phyloP scores from a whole-genome alignment of 2,329 filamentous ascomycete genomes.

The Fusarium sp. region DNA sequence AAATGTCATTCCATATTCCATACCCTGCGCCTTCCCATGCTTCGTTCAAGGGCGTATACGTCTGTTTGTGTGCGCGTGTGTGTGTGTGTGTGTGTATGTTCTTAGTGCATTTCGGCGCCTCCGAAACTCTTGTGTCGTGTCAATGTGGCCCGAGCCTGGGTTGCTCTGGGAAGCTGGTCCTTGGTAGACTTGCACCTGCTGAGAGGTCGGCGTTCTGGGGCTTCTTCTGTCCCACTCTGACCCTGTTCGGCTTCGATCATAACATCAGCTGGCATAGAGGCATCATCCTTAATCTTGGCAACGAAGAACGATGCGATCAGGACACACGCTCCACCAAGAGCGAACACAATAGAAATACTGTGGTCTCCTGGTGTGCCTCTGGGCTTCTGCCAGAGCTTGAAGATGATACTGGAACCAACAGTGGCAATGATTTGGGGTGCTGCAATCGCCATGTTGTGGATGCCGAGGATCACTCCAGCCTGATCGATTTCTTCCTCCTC shows the following conservation, averaged over 20 bases:
- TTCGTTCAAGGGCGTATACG: neutral
- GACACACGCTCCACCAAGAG: slow-evolving; percentile 84
- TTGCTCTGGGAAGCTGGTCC: slow-evolving; percentile 57
- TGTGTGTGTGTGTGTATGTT: neutral
- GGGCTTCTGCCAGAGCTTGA: slow-evolving; percentile 87
- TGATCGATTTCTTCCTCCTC: slow-evolving; percentile 73
- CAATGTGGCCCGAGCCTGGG: slow-evolving; percentile 58
- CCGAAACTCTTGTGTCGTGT: slow-evolving; percentile 64
- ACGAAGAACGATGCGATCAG: slow-evolving; percentile 82
- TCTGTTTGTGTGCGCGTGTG: neutral
- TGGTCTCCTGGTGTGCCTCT: slow-evolving; percentile 85
- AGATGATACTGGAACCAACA: slow-evolving; percentile 84
- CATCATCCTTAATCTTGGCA: slow-evolving; percentile 72
- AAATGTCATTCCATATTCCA: slow-evolving; percentile 17
- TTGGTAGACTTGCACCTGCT: slow-evolving; percentile 55
- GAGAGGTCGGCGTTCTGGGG: slow-evolving; percentile 27
- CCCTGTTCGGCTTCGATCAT: slow-evolving; percentile 58
- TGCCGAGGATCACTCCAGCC: slow-evolving; percentile 89
- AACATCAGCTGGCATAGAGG: slow-evolving; percentile 53
- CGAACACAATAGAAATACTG: slow-evolving; percentile 87
- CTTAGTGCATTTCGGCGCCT: slow-evolving; percentile 55
- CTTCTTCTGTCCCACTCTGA: slow-evolving; percentile 51
- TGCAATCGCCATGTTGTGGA: slow-evolving; percentile 95
- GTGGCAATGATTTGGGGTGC: slow-evolving; percentile 93
- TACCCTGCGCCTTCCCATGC: slow-evolving; percentile 19